Evolutionary conservation across 345 rosid species (phyloP).

Genomic region (Pistacia vera): DNA sequence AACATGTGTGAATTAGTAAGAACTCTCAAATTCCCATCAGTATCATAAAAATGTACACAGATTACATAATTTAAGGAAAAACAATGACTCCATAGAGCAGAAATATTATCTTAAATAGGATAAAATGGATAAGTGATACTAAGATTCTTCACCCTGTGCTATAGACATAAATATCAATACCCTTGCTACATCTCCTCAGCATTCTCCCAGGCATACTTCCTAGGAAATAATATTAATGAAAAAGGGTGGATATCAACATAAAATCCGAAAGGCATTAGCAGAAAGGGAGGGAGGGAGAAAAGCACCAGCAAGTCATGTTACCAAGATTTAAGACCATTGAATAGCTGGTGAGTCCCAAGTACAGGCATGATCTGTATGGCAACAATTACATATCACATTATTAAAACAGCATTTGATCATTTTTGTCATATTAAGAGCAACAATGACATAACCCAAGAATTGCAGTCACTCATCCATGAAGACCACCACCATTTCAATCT

Average conservation of each 20-base stretch:
- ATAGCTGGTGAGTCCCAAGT: neutral
- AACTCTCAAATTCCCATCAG: neutral
- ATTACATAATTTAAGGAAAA: neutral
- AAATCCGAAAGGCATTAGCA: neutral
- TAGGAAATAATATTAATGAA: neutral
- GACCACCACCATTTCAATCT: neutral
- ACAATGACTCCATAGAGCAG: neutral
- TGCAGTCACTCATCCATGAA: neutral
- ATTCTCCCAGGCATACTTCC: neutral
- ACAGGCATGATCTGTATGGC: slow-evolving; percentile 1
- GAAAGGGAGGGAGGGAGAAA: neutral
- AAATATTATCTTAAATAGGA: neutral
- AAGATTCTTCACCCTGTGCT: neutral
- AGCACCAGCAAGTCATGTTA: neutral
- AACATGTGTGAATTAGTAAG: neutral
- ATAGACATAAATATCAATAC: neutral
- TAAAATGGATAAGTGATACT: neutral
- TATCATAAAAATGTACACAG: neutral
- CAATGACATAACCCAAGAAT: neutral
- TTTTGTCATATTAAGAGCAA: neutral
- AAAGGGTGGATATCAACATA: neutral
- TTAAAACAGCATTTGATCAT: neutral
- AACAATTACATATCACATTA: slow-evolving; percentile 4
- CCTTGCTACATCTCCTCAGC: neutral
- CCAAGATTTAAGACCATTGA: neutral